Conservation (phyloP, 1,284 basidiomycete genomes). For the Lignosus rhinocerotis region DNA sequence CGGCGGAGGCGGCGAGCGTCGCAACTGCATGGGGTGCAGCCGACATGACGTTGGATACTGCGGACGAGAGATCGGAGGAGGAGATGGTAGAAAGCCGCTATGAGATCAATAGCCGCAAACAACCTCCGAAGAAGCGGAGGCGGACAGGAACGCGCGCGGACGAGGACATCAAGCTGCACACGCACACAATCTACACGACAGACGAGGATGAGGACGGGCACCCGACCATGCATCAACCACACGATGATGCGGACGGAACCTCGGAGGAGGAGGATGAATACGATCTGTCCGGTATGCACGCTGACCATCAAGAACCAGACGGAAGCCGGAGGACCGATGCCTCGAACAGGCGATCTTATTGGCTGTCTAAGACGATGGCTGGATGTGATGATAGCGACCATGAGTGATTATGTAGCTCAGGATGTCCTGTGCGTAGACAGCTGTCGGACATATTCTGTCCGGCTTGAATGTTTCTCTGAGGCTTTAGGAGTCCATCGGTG, state of each 20-base stretch:
- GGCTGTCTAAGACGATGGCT: slow-evolving; percentile 44
- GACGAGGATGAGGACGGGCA: slow-evolving; percentile 42
- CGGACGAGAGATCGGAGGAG: slow-evolving; percentile 27
- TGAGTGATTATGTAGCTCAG: slow-evolving; percentile 12
- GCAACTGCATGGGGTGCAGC: slow-evolving; percentile 41
- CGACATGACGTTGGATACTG: slow-evolving; percentile 40
- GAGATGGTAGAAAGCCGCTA: slow-evolving; percentile 55
- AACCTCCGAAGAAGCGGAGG: slow-evolving; percentile 50
- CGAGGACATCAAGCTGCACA: slow-evolving; percentile 37
- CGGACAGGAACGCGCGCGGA: slow-evolving; percentile 35
- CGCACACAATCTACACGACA: slow-evolving; percentile 49
- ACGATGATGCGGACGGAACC: slow-evolving; percentile 25
- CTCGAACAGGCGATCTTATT: slow-evolving; percentile 40
- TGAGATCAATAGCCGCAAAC: slow-evolving; percentile 41
- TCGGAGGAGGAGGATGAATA: slow-evolving; percentile 38
- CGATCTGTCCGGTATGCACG: slow-evolving; percentile 21
- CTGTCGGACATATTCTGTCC: slow-evolving; percentile 10
- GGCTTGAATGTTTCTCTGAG: neutral
- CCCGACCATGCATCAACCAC: slow-evolving; percentile 17
- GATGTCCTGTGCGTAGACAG: too few species aligned
- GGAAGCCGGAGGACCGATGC: slow-evolving; percentile 22
- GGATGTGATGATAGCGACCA: slow-evolving; percentile 9
- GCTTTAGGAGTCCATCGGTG: too few species aligned
- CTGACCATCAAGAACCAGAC: slow-evolving; percentile 10
- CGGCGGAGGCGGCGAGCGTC: slow-evolving; percentile 31